Conservation (phyloP, 768 basidiomycete genomes). For the Mycena leptocephala region DNA sequence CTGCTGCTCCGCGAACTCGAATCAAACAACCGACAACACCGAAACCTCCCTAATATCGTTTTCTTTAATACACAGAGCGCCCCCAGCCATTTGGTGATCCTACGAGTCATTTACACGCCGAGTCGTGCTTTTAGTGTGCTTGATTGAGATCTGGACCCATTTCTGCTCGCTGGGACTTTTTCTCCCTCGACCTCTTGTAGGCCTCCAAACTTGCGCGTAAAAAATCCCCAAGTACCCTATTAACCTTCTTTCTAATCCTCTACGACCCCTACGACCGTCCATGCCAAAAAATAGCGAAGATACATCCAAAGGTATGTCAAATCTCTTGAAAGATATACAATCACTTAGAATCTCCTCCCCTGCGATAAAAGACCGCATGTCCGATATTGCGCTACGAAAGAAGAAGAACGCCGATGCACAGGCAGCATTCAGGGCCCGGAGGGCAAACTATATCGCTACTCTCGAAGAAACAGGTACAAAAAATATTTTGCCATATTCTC, state of each 20-base stretch:
- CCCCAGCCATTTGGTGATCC: background rate
- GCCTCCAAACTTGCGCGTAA: background rate
- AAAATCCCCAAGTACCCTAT: background rate
- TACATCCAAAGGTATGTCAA: too few relatives aligned
- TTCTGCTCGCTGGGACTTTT: background rate
- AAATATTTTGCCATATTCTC: conserved; percentile 27
- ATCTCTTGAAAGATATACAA: too few relatives aligned
- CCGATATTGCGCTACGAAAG: conserved; percentile 81
- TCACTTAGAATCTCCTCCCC: too few relatives aligned
- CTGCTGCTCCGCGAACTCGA: background rate
- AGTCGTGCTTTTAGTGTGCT: background rate
- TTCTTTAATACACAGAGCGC: background rate
- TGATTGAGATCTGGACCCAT: background rate
- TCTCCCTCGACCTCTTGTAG: background rate
- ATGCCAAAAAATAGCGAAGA: conserved; percentile 16
- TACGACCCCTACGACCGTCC: background rate
- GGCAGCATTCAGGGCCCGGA: conserved; percentile 86
- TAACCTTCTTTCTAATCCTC: background rate
- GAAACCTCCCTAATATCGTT: background rate
- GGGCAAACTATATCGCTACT: conserved; percentile 91
- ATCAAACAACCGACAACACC: background rate
- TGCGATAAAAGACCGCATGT: too few relatives aligned
- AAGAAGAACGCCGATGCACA: conserved; percentile 93
- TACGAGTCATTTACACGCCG: background rate
- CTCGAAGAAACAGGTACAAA: conserved; percentile 83